A percentile compares a stretch with the other conserved stretches of the same genome.
phyloP scores from a whole-genome alignment of 1,139 yeast species.

The Geotrichum klebahnii region DNA sequence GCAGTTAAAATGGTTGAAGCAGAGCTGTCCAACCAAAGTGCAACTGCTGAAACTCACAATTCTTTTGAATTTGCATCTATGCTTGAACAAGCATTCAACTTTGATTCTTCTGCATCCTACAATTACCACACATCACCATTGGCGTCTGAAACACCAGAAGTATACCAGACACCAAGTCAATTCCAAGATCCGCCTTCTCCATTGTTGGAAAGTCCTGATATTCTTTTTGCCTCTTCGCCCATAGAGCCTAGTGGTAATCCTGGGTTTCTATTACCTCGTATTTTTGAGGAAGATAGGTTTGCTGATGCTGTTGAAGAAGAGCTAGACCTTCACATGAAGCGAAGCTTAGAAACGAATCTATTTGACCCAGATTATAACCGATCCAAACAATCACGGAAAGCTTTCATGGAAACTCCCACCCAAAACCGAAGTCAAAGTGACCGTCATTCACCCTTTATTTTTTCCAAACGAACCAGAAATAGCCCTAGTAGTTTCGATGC shows the following conservation, averaged over 20 bases:
- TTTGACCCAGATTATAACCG: conserved; percentile 6
- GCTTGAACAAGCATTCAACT: conserved; percentile 21
- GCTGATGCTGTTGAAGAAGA: conserved; percentile 42
- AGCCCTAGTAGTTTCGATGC: background rate
- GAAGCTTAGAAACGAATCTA: conserved; percentile 15
- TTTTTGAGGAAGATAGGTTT: conserved; percentile 41
- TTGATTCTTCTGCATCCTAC: conserved; percentile 2
- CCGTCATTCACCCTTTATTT: background rate
- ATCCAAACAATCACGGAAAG: conserved; percentile 9
- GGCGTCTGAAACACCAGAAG: background rate
- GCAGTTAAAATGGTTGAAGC: conserved; percentile 13
- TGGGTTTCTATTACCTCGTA: conserved; percentile 35
- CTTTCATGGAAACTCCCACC: conserved; percentile 8
- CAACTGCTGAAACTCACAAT: background rate
- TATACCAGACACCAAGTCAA: background rate
- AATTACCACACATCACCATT: background rate
- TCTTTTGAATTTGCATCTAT: conserved; percentile 22
- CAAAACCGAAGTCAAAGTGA: background rate
- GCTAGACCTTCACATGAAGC: conserved; percentile 24
- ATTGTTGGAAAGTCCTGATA: background rate
- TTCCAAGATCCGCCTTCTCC: conserved; percentile 16
- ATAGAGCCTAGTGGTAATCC: background rate
- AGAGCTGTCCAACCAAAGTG: conserved; percentile 3
- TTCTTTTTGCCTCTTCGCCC: conserved; percentile 9
- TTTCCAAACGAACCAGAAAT: background rate